Conservation (phyloP, 1,284 basidiomycete genomes). For the Coriolopsis trogii region DNA sequence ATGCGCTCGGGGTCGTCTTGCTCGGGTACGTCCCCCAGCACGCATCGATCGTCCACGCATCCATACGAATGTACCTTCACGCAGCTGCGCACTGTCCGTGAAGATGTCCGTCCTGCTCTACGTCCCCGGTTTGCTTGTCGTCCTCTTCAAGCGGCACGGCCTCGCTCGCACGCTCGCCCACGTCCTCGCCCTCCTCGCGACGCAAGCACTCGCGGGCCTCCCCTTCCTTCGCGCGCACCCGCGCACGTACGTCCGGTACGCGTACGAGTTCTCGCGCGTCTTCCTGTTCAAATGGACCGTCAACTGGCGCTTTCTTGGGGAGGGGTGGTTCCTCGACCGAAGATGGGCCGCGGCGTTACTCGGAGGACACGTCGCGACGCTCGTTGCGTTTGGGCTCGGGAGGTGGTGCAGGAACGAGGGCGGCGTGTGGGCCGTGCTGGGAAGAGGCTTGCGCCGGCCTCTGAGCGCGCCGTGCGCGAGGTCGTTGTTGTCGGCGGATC, state of each 20-base stretch:
- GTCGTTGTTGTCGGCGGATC: slow-evolving; percentile 58
- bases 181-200: slow-evolving; percentile 51
- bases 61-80: neutral
- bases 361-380: slow-evolving; percentile 59
- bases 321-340: slow-evolving; percentile 72
- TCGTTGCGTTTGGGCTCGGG: slow-evolving; percentile 72
- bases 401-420: slow-evolving; percentile 76
- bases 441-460: slow-evolving; percentile 58
- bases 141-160: slow-evolving; percentile 78
- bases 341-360: slow-evolving; percentile 70
- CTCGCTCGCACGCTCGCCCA: slow-evolving; percentile 58
- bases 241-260: slow-evolving; percentile 68
- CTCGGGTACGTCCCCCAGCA: slow-evolving; percentile 75
- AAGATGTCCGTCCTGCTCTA: slow-evolving; percentile 98
- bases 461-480: slow-evolving; percentile 46
- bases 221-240: slow-evolving; percentile 74
- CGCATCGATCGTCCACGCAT: neutral
- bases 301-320: slow-evolving; percentile 91
- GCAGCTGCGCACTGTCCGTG: slow-evolving; percentile 83
- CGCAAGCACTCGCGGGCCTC: slow-evolving; percentile 68
- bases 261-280: slow-evolving; percentile 88
- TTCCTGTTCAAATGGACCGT: slow-evolving; percentile 99
- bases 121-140: slow-evolving; percentile 83
- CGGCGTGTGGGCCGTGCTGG: slow-evolving; percentile 58
- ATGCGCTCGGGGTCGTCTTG: slow-evolving; percentile 65